Evolutionary conservation across 2,329 filamentous ascomycete genomes (phyloP).

Genomic region (Metarhizium humberi): DNA sequence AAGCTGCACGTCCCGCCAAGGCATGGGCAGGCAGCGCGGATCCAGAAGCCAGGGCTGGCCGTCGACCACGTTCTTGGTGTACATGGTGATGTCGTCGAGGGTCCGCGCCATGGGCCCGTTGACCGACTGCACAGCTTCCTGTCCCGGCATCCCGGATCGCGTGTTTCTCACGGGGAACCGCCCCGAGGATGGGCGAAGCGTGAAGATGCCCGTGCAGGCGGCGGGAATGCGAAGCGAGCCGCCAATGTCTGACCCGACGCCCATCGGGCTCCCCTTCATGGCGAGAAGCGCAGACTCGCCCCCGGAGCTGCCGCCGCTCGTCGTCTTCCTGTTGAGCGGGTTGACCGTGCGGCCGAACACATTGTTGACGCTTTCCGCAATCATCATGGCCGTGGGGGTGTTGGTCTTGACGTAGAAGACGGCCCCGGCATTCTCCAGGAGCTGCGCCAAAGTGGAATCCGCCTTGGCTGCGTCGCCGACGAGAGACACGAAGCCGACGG

Average conservation of each 20-base stretch:
- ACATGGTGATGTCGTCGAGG: conserved; percentile 45
- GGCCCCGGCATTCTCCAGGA: conserved; percentile 39
- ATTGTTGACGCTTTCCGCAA: conserved; percentile 58
- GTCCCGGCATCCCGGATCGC: conserved; percentile 51
- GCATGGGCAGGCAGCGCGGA: conserved; percentile 48
- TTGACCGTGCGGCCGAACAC: conserved; percentile 54
- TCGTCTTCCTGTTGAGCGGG: conserved; percentile 48
- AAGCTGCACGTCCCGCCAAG: conserved; percentile 35
- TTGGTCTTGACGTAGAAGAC: conserved; percentile 50
- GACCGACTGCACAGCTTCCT: conserved; percentile 54
- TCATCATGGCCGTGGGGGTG: conserved; percentile 58
- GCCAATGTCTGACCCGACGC: conserved; percentile 55
- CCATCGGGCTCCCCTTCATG: conserved; percentile 48
- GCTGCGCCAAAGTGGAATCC: conserved; percentile 29
- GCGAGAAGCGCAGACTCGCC: conserved; percentile 56
- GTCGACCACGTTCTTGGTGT: conserved; percentile 41
- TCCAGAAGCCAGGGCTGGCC: conserved; percentile 47
- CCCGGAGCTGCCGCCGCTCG: conserved; percentile 56
- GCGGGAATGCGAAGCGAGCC: conserved; percentile 45
- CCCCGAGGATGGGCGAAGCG: conserved; percentile 46
- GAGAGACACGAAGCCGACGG: conserved; percentile 54
- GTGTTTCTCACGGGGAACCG: conserved; percentile 47
- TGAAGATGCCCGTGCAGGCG: conserved; percentile 48
- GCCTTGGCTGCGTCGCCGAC: conserved; percentile 44
- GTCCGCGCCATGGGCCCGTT: conserved; percentile 53